Conservation (phyloP, 139 green algal genomes). For the Medakamo hakoo region DNA sequence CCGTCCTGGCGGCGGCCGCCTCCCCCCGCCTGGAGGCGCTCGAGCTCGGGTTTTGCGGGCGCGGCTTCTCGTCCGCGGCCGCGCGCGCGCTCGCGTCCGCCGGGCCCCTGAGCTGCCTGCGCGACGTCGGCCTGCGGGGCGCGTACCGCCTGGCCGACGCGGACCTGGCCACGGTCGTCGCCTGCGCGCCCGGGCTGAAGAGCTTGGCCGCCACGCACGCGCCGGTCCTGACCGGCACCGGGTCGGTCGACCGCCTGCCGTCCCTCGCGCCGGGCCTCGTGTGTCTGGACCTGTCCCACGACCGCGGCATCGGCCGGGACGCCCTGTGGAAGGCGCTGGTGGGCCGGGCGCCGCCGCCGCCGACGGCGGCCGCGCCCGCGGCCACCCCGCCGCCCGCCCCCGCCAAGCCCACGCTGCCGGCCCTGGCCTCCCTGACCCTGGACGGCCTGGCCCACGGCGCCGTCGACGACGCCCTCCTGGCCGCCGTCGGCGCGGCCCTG, state of each 20-base stretch:
- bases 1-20: neutral
- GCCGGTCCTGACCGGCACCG: constrained; percentile 18
- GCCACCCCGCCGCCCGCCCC: too few relatives aligned
- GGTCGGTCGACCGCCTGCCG: constrained; percentile 22
- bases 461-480: neutral
- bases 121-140: constrained; percentile 23
- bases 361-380: too few relatives aligned
- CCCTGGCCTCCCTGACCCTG: constrained; percentile 19
- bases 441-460: constrained; percentile 16
- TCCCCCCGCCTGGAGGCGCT: constrained; percentile 28
- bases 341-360: too few relatives aligned
- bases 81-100: constrained; percentile 11
- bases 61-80: constrained; percentile 31
- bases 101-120: constrained; percentile 14
- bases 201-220: constrained; percentile 19
- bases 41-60: constrained; percentile 40
- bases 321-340: constrained; percentile 8
- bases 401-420: constrained; percentile 5
- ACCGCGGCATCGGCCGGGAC: constrained; percentile 22
- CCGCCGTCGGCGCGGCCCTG: neutral
- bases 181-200: constrained; percentile 5
- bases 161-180: constrained; percentile 22
- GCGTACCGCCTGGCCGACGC: constrained; percentile 40
- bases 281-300: constrained; percentile 28
- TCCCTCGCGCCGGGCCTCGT: constrained; percentile 18